Percentiles rank a stretch among this genome's conserved stretches.
These are phyloP conservation scores for Phytophthora citrophthora DNA, from an alignment of 352 stramenopile species.

Conservation along the genomic window DNA sequence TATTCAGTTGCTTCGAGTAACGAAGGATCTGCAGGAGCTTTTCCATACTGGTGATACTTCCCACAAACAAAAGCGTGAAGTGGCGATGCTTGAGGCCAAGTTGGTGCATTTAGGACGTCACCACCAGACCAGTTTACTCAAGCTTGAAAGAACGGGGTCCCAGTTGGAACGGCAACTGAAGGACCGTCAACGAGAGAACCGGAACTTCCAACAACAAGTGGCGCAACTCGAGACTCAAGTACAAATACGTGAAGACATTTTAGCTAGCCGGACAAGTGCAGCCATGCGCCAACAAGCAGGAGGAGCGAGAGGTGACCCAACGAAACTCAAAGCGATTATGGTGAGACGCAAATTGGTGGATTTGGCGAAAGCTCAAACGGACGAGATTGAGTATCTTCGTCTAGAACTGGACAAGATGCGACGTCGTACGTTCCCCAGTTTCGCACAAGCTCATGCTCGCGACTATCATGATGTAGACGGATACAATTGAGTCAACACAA, in stretches of 20 bases:
- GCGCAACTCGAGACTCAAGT: constrained; percentile 83
- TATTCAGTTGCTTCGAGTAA: constrained; percentile 93
- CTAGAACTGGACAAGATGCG: constrained; percentile 92
- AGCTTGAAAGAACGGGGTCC: constrained; percentile 54
- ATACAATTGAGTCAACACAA: neutral
- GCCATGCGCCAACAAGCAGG: constrained; percentile 41
- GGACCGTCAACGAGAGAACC: constrained; percentile 85
- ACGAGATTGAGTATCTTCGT: constrained; percentile 91
- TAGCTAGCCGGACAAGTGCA: constrained; percentile 69
- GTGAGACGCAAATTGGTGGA: constrained; percentile 91
- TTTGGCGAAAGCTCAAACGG: constrained; percentile 87
- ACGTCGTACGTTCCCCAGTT: constrained; percentile 92
- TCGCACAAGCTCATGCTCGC: constrained; percentile 64
- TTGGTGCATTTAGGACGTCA: constrained; percentile 63
- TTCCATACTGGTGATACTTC: constrained; percentile 86
- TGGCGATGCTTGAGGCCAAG: constrained; percentile 77
- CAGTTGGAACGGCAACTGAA: constrained; percentile 68
- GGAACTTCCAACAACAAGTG: constrained; percentile 75
- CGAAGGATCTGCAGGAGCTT: constrained; percentile 92
- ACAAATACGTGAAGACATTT: constrained; percentile 89
- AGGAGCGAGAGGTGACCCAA: constrained; percentile 22
- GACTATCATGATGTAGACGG: constrained; percentile 43
- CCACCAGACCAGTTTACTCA: constrained; percentile 70
- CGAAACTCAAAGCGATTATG: constrained; percentile 87
- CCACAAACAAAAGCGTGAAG: constrained; percentile 81